phyloP scores from a whole-genome alignment of 2,329 filamentous ascomycete species.

The Chaetomiaceae sp. region DNA sequence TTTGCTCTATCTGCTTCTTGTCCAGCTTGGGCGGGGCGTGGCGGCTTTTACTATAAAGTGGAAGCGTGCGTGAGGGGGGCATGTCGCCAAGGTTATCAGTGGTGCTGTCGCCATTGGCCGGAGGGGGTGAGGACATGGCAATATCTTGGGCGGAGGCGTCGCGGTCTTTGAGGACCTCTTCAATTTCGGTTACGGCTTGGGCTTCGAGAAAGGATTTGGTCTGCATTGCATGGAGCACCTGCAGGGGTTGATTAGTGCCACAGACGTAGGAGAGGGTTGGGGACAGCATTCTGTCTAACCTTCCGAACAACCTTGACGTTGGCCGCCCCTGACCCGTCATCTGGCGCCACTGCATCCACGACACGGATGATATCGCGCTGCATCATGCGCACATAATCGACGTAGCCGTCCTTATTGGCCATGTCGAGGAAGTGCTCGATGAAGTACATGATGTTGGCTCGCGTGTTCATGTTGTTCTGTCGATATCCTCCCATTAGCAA shows the following conservation, averaged over 20 bases:
- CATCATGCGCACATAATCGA: slow-evolving; percentile 88
- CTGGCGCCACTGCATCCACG: slow-evolving; percentile 85
- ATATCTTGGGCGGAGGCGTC: slow-evolving; percentile 60
- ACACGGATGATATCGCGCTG: slow-evolving; percentile 87
- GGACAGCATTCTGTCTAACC: slow-evolving; percentile 48
- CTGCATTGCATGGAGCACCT: slow-evolving; percentile 67
- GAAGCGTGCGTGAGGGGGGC: slow-evolving; percentile 40
- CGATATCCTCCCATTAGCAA: background rate
- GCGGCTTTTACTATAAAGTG: slow-evolving; percentile 21
- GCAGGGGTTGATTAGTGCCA: background rate
- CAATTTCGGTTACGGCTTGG: slow-evolving; percentile 73
- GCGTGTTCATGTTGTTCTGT: slow-evolving; percentile 95
- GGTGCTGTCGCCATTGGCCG: slow-evolving; percentile 25
- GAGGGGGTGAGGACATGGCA: slow-evolving; percentile 46
- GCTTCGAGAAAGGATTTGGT: slow-evolving; percentile 67
- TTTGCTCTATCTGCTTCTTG: slow-evolving; percentile 86
- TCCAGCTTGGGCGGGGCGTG: slow-evolving; percentile 51
- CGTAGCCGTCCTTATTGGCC: slow-evolving; percentile 69
- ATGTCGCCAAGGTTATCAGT: slow-evolving; percentile 38
- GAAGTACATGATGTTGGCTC: slow-evolving; percentile 99
- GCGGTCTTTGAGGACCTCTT: slow-evolving; percentile 75
- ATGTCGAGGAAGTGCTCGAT: slow-evolving; percentile 91
- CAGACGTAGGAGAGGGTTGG: background rate
- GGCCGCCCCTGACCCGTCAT: slow-evolving; percentile 80
- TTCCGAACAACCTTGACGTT: slow-evolving; percentile 91